Conservation (phyloP, 257 asterid genomes). For the Osmanthus fragrans region DNA sequence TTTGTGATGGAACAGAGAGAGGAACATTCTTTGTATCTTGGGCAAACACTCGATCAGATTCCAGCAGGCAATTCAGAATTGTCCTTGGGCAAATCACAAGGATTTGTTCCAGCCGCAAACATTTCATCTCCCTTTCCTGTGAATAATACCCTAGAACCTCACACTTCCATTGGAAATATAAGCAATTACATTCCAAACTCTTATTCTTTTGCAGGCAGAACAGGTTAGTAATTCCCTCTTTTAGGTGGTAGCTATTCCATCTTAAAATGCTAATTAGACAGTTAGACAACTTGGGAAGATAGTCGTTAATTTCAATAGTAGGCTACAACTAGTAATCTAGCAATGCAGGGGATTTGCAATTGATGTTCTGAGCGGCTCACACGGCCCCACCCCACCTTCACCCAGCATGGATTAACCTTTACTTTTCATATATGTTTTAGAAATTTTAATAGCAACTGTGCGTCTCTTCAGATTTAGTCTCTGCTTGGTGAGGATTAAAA, state of each 20-base stretch:
- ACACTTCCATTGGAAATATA: slow-evolving; percentile 27
- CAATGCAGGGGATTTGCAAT: background rate
- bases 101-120: slow-evolving; percentile 40
- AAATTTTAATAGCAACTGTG: too few species aligned
- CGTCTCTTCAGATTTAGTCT: too few species aligned
- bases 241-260: background rate
- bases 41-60: slow-evolving; percentile 50
- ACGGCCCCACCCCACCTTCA: background rate
- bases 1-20: slow-evolving; percentile 56
- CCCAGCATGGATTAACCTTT: background rate
- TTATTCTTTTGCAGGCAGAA: slow-evolving; percentile 51
- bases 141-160: slow-evolving; percentile 53
- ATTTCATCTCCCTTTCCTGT: slow-evolving; percentile 44
- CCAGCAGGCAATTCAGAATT: slow-evolving; percentile 51
- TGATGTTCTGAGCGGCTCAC: background rate
- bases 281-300: background rate
- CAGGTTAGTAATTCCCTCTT: slow-evolving; percentile 39
- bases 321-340: background rate
- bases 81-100: slow-evolving; percentile 39
- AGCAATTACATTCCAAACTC: slow-evolving; percentile 44
- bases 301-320: background rate
- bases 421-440: too few species aligned
- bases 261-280: slow-evolving; percentile 4
- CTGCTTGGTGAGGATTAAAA: too few species aligned
- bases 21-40: slow-evolving; percentile 30